Evolutionary conservation across 805 yeast species (phyloP).

Genomic region (Nakazawaea sp.): DNA sequence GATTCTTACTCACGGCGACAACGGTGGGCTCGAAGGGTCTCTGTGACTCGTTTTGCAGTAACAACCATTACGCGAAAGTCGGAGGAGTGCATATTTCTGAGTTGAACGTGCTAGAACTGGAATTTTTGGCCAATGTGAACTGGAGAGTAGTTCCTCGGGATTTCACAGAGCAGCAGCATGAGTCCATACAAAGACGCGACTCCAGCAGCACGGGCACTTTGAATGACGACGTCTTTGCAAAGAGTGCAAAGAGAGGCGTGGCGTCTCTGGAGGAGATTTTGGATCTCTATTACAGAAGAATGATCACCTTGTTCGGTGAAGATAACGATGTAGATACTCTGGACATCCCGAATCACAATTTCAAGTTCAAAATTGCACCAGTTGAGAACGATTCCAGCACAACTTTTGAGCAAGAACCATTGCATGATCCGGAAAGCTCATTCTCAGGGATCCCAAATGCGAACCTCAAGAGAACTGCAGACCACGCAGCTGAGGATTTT

Average conservation of each 20-base stretch:
- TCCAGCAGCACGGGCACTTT: conserved; percentile 11
- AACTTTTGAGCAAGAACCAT: neutral
- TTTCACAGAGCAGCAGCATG: conserved; percentile 23
- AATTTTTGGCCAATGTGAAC: conserved; percentile 72
- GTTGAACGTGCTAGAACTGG: conserved; percentile 81
- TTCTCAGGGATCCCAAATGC: no score
- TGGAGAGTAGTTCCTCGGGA: conserved; percentile 67
- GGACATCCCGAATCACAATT: conserved; percentile 8
- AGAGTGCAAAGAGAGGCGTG: conserved; percentile 19
- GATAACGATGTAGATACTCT: neutral
- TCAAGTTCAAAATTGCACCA: conserved; percentile 20
- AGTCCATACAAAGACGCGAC: conserved; percentile 14
- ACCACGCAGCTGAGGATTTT: no score
- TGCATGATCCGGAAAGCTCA: neutral
- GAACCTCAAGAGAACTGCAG: no score
- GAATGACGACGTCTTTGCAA: conserved; percentile 24
- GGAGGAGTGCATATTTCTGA: conserved; percentile 88
- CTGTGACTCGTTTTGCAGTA: conserved; percentile 88
- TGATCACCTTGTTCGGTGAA: conserved; percentile 43
- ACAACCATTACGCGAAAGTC: conserved; percentile 89
- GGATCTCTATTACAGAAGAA: conserved; percentile 40
- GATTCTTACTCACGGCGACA: conserved; percentile 85
- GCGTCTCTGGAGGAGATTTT: conserved; percentile 31
- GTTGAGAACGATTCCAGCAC: no score
- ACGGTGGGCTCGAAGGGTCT: conserved; percentile 86